Evolutionary conservation across 1,284 basidiomycete genomes (phyloP).

Genomic region (Testicularia cyperi): DNA sequence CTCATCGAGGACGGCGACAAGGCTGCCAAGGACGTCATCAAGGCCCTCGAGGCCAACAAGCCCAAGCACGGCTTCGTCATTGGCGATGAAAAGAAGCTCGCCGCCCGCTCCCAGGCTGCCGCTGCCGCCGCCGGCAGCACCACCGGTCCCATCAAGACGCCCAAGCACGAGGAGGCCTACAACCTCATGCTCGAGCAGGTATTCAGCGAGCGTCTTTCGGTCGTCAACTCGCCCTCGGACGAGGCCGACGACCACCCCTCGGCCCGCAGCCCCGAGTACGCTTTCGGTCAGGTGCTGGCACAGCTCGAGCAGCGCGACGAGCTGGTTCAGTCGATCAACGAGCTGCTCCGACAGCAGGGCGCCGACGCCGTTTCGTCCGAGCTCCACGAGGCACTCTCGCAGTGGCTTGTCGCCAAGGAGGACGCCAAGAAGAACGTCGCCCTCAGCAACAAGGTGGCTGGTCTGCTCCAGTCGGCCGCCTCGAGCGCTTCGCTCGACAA

Average conservation of each 20-base stretch:
- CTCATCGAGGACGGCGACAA: conserved; percentile 37
- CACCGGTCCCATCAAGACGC: conserved; percentile 62
- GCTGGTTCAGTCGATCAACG: conserved; percentile 48
- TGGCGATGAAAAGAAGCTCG: conserved; percentile 59
- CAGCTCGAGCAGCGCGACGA: conserved; percentile 64
- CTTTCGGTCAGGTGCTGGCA: conserved; percentile 83
- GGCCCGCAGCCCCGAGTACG: conserved; percentile 88
- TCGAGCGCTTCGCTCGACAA: conserved; percentile 45
- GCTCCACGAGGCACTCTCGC: conserved; percentile 44
- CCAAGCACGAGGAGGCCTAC: conserved; percentile 88
- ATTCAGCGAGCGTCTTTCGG: conserved; percentile 78
- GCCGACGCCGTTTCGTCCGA: conserved; percentile 50
- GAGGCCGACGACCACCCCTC: conserved; percentile 49
- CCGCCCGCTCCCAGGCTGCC: conserved; percentile 55
- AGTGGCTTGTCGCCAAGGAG: conserved; percentile 41
- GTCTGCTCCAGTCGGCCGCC: conserved; percentile 68
- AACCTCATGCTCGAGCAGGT: conserved; percentile 81
- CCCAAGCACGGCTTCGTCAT: conserved; percentile 54
- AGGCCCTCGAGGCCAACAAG: conserved; percentile 30
- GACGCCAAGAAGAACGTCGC: conserved; percentile 41
- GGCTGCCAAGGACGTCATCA: conserved; percentile 41
- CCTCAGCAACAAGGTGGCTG: conserved; percentile 33
- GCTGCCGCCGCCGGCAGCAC: conserved; percentile 5
- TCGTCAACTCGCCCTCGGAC: conserved; percentile 68
- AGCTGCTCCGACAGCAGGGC: conserved; percentile 25